These are phyloP conservation scores for Camelina sativa DNA, from an alignment of 345 rosid species.

Conservation along the genomic window DNA sequence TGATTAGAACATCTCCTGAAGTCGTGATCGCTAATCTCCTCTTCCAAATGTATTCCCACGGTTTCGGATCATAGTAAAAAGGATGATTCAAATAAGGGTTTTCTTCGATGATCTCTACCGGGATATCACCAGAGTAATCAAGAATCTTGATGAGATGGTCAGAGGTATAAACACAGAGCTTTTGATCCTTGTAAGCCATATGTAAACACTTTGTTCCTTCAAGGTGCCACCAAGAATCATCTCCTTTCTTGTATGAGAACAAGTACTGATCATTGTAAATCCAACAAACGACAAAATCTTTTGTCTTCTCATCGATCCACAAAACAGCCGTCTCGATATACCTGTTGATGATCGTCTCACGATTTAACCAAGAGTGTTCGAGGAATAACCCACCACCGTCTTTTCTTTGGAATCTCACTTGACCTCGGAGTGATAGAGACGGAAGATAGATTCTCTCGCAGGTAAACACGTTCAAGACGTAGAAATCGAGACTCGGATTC, in stretches of 20 bases:
- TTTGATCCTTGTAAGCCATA: not conserved
- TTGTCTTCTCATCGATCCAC: not conserved
- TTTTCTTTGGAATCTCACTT: not conserved
- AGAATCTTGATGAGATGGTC: not conserved
- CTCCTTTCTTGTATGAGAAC: not conserved
- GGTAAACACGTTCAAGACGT: not conserved
- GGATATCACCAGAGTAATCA: not conserved
- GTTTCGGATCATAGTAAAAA: not conserved
- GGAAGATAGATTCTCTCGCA: not conserved
- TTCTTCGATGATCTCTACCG: not conserved
- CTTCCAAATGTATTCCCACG: constrained; percentile 4
- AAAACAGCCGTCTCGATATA: not conserved
- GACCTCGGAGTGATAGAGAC: not conserved
- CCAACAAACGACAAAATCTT: not conserved
- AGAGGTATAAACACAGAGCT: not conserved
- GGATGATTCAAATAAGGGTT: not conserved
- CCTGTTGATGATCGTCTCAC: not conserved
- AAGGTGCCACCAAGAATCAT: constrained; percentile 3
- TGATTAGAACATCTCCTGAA: constrained; percentile 4
- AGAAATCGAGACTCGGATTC: not conserved
- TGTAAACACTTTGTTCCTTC: not conserved
- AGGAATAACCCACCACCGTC: not conserved
- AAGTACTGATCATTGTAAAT: not conserved
- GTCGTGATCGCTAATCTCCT: not conserved
- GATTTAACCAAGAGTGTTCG: not conserved